Evolutionary conservation across 2,329 filamentous ascomycete species (phyloP), one percentile per base, ranked within the genome.

Genomic region (Curvularia sp.): DNA sequence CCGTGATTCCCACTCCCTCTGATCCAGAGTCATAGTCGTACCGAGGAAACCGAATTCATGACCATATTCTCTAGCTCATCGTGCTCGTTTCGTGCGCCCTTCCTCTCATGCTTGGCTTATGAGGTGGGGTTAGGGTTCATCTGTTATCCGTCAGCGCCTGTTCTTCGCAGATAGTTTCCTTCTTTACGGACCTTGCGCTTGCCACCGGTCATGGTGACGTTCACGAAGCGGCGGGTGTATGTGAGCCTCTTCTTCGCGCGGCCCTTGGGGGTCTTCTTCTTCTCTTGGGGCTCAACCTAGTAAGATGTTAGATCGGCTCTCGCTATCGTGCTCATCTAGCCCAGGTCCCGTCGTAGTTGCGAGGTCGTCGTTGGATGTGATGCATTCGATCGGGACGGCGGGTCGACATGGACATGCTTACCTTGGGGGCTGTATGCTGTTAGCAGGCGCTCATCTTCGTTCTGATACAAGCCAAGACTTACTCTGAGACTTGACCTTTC

Each of bases 171-270:
- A 42, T 8, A 7, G n/a, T 13, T 13, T 19, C 8, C 23, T 5
- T 25, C 15, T 74, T 70, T 49, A 69, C 84, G 78, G 82, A 95
- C 92, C 92, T 97, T 97, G 83, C 94, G 87, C 93, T 98, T 98
- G 85, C 94, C 94, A 82, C 93, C 93, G 71, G 93, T 96, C 83
- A 97, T 87, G 78, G 92, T 95, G 80, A 98, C 93, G 84, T 98
- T 97, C 74, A 98, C 93, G 86, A 98, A 98, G 78, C 94, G 93
- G 81, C 94, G 91, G 75, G 92, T 97, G 88, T 97, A 97, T 81
- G 87, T 89, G 81, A 96, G 89, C 79, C 94, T 89, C 93, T 98
- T 98, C 85, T 95, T 92, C 74, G 94, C 94, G 79, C 94, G 93
- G 79, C 94, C 94, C 89, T 97, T 97, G 80, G 94, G 93, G 75